Percentiles rank a stretch among this genome's conserved stretches.
These are phyloP conservation scores for Eucalyptus globulus DNA, from an alignment of 345 rosid species.

Conservation along the genomic window DNA sequence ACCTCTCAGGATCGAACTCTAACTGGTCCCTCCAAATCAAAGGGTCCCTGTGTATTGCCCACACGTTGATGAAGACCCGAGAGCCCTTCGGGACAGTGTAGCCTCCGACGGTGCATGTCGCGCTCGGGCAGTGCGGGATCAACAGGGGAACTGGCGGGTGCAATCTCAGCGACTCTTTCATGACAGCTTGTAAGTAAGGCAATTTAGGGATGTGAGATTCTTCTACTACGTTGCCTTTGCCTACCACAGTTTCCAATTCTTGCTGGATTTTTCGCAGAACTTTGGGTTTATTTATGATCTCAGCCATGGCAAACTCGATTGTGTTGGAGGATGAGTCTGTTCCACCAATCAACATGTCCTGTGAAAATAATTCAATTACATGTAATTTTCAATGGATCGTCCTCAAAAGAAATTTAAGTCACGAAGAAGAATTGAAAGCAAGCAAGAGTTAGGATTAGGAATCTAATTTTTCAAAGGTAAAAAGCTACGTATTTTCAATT, in stretches of 20 bases:
- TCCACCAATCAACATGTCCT: conserved; percentile 62
- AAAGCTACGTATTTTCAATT: neutral
- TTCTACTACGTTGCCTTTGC: neutral
- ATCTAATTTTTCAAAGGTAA: neutral
- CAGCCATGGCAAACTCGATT: conserved; percentile 40
- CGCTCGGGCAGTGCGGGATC: conserved; percentile 1
- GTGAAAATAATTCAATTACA: neutral
- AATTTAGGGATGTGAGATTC: conserved; percentile 1
- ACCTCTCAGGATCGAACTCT: conserved; percentile 1
- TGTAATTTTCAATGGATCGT: neutral
- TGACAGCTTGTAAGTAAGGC: neutral
- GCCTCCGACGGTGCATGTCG: neutral
- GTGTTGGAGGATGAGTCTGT: conserved; percentile 39
- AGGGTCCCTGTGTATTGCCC: conserved; percentile 4
- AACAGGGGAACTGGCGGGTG: conserved; percentile 3
- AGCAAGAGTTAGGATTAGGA: neutral
- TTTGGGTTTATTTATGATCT: conserved; percentile 32
- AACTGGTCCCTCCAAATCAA: neutral
- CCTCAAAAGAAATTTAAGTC: neutral
- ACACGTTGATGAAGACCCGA: neutral
- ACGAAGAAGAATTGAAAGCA: neutral
- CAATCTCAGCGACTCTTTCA: conserved; percentile 1
- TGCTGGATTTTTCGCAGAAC: conserved; percentile 20
- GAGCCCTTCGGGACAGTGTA: neutral
- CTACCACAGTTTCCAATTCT: conserved; percentile 8